These are phyloP conservation scores for Penicillium sp. DNA, from an alignment of 2,329 filamentous ascomycete species.

Conservation along the genomic window DNA sequence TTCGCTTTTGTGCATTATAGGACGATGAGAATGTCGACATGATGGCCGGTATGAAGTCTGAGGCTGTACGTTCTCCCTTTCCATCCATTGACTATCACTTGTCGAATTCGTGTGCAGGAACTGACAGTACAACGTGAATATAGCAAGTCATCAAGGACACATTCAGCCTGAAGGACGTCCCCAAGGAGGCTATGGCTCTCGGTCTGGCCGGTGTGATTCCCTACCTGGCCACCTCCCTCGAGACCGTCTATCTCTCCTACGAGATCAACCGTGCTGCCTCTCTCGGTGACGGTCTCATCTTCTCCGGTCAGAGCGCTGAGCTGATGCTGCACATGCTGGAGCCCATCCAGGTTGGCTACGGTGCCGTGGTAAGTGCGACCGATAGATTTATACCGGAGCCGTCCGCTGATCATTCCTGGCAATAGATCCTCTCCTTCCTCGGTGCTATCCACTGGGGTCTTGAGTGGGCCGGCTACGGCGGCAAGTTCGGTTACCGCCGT, in stretches of 20 bases:
- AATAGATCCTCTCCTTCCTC: constrained; percentile 83
- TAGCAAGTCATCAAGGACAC: constrained; percentile 68
- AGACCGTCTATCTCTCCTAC: constrained; percentile 79
- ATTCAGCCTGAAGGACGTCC: constrained; percentile 63
- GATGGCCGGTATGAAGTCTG: constrained; percentile 53
- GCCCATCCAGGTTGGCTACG: constrained; percentile 86
- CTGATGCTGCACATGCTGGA: constrained; percentile 72
- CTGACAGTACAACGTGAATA: constrained; percentile 3
- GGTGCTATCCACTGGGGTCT: constrained; percentile 93
- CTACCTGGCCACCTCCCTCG: constrained; percentile 78
- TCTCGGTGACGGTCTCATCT: constrained; percentile 61
- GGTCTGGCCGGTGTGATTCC: constrained; percentile 78
- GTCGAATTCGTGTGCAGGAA: neutral
- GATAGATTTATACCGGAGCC: neutral
- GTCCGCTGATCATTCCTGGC: constrained; percentile 11
- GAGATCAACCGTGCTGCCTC: constrained; percentile 69
- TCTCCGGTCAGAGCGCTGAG: constrained; percentile 69
- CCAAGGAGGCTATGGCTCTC: constrained; percentile 65
- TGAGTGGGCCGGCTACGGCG: constrained; percentile 71
- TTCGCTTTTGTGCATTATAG: constrained; percentile 39
- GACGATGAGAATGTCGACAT: constrained; percentile 42
- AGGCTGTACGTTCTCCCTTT: constrained; percentile 54
- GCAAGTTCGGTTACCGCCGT: constrained; percentile 69
- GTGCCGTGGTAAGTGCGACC: constrained; percentile 67
- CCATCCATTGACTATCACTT: neutral